A percentile compares a stretch with the other conserved stretches of the same genome.
Evolutionary conservation across 176 grass and related monocot genomes (phyloP).

Genomic region (Musa acuminata): DNA sequence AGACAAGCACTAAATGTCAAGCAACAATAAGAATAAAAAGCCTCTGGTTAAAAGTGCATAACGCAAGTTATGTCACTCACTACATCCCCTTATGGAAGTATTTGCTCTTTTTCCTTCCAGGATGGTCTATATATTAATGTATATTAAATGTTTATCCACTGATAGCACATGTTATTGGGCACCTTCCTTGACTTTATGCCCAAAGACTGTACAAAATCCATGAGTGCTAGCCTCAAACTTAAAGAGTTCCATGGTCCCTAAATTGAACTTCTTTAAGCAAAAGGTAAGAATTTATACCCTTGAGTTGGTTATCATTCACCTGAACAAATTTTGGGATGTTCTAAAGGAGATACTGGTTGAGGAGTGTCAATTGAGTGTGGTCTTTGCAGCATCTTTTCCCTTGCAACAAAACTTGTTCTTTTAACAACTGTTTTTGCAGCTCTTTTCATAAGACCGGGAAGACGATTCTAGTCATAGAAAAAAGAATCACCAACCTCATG

Average conservation of each 20-base stretch:
- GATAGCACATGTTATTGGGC: neutral
- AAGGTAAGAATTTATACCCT: neutral
- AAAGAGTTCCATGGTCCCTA: too few species aligned
- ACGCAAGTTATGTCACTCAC: neutral
- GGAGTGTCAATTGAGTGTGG: neutral
- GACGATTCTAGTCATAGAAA: neutral
- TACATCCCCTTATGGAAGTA: neutral
- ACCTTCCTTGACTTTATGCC: neutral
- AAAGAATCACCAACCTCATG: conserved; percentile 47
- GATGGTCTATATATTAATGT: too few species aligned
- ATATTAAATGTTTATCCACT: too few species aligned
- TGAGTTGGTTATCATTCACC: neutral
- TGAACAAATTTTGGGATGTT: neutral
- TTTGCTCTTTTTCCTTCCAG: too few species aligned
- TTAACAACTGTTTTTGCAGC: neutral
- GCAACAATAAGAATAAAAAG: too few species aligned
- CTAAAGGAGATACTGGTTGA: neutral
- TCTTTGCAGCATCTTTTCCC: neutral
- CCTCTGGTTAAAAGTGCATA: neutral
- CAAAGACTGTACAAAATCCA: neutral
- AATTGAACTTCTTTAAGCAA: too few species aligned
- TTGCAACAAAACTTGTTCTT: neutral
- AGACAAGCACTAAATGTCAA: neutral
- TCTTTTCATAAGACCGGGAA: neutral
- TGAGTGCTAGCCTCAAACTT: neutral